Percentiles rank a stretch among this genome's conserved stretches.
Conservation (phyloP, 1,139 yeast species). For the Candida tropicalis region DNA sequence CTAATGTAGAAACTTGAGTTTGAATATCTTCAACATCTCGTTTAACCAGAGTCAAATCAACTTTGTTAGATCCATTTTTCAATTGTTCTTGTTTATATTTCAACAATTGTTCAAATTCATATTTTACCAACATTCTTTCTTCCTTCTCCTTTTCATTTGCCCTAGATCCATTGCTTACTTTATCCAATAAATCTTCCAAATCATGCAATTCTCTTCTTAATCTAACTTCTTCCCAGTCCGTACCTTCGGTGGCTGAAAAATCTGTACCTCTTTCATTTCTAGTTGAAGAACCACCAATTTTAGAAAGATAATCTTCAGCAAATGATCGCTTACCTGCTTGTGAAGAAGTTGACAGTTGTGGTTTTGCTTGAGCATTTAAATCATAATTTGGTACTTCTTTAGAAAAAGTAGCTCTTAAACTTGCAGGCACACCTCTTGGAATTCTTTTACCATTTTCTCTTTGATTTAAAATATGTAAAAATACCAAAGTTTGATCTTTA, state of each 20-base stretch:
- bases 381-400: constrained; percentile 84
- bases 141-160: constrained; percentile 30
- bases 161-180: constrained; percentile 56
- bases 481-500: constrained; percentile 88
- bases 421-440: constrained; percentile 94
- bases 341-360: constrained; percentile 38
- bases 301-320: constrained; percentile 43
- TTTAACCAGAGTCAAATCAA: constrained; percentile 44
- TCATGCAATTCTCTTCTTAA: constrained; percentile 78
- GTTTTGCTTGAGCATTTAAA: constrained; percentile 36
- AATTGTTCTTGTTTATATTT: constrained; percentile 61
- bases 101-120: constrained; percentile 81
- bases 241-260: constrained; percentile 69
- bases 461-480: constrained; percentile 87
- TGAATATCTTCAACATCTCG: constrained; percentile 67
- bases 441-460: constrained; percentile 85
- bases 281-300: constrained; percentile 52
- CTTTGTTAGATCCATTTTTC: constrained; percentile 13
- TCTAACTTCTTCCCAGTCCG: constrained; percentile 88
- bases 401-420: constrained; percentile 87
- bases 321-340: constrained; percentile 29
- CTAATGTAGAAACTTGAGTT: constrained; percentile 62
- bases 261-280: constrained; percentile 69
- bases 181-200: constrained; percentile 62
- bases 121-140: constrained; percentile 43